Evolutionary conservation across 2,329 filamentous ascomycete species (phyloP).

Genomic region (Colletotrichum tanaceti): DNA sequence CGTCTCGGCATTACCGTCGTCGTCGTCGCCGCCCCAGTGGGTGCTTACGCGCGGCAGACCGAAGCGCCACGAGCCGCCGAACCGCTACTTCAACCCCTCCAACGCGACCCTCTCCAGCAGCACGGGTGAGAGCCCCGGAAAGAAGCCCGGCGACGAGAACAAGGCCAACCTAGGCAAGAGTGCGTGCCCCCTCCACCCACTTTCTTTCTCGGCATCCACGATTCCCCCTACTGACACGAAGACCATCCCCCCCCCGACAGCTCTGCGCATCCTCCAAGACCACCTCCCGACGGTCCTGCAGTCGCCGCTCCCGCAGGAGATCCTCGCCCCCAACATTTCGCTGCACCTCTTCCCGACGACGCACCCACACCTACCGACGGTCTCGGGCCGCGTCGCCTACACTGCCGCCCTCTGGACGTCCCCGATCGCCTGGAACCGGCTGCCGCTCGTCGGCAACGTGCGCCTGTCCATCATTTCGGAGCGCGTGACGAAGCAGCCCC

Average conservation of each 20-base stretch:
- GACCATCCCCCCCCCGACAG: slow-evolving; percentile 51
- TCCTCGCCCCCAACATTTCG: slow-evolving; percentile 80
- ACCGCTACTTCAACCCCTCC: slow-evolving; percentile 40
- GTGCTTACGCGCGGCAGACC: slow-evolving; percentile 17
- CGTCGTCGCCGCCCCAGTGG: background rate
- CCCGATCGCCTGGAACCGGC: slow-evolving; percentile 92
- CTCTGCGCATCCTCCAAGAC: slow-evolving; percentile 73
- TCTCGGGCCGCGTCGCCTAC: slow-evolving; percentile 90
- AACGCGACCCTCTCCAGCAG: slow-evolving; percentile 22
- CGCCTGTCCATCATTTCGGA: slow-evolving; percentile 88
- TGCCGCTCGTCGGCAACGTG: slow-evolving; percentile 92
- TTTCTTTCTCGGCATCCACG: background rate
- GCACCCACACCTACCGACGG: slow-evolving; percentile 89
- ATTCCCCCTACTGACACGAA: slow-evolving; percentile 6
- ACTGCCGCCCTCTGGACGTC: slow-evolving; percentile 93
- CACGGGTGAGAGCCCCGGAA: slow-evolving; percentile 36
- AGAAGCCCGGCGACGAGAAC: slow-evolving; percentile 62
- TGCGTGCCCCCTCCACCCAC: slow-evolving; percentile 51
- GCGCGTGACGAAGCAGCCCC: slow-evolving; percentile 77
- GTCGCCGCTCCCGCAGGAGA: slow-evolving; percentile 75
- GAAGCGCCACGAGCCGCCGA: slow-evolving; percentile 16
- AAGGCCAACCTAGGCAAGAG: slow-evolving; percentile 74
- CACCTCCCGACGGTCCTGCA: slow-evolving; percentile 75
- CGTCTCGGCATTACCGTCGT: too few relatives aligned
- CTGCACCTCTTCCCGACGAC: slow-evolving; percentile 79